Percentiles rank a stretch among this genome's conserved stretches.
phyloP scores from a whole-genome alignment of 257 asterid species.

The Lantana camara region DNA sequence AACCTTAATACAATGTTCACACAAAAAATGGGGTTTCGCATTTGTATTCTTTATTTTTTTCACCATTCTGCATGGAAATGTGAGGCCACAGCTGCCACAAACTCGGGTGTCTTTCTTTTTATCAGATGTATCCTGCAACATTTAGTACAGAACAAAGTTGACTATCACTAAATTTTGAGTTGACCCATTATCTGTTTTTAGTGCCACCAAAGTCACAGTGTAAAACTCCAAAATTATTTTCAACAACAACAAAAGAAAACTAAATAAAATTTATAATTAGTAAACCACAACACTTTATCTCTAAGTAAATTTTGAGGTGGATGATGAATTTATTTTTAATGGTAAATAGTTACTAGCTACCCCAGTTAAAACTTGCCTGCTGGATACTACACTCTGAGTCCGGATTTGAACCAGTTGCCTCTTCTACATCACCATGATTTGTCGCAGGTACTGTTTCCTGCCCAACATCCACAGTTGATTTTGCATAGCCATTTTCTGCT shows the following conservation, averaged over 20 bases:
- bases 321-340: not conserved
- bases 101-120: conserved; percentile 54
- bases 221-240: no score
- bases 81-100: conserved; percentile 79
- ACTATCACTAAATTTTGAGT: conserved; percentile 1
- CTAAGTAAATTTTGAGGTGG: not conserved
- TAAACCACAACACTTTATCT: not conserved
- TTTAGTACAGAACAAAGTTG: conserved; percentile 11
- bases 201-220: no score
- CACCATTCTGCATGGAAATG: conserved; percentile 62
- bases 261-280: conserved; percentile 3
- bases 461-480: conserved; percentile 39
- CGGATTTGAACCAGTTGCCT: conserved; percentile 79
- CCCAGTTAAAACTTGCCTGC: conserved; percentile 58
- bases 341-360: conserved; percentile 10
- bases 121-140: conserved; percentile 52
- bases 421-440: conserved; percentile 52
- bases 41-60: conserved; percentile 54
- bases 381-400: conserved; percentile 57
- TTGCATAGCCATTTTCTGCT: conserved; percentile 55
- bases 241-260: not conserved
- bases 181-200: not conserved
- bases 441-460: conserved; percentile 42
- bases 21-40: conserved; percentile 47
- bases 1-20: conserved; percentile 91